These are phyloP conservation scores for Scleroderma citrinum DNA, from an alignment of 768 basidiomycete species.

Conservation along the genomic window DNA sequence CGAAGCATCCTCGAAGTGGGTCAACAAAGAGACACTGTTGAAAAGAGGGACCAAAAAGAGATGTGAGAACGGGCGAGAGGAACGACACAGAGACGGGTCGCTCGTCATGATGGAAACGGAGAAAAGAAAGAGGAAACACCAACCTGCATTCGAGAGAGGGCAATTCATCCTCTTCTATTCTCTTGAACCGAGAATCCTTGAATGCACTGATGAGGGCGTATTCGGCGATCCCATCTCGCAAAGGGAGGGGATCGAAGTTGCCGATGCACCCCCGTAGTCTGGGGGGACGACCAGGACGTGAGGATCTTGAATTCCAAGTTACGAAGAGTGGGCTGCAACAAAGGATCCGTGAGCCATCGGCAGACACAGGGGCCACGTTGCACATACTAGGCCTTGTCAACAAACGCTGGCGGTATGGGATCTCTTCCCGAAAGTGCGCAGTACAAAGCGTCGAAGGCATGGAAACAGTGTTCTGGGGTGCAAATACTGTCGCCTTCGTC, in stretches of 20 bases:
- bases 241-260: constrained; percentile 72
- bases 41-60: not conserved
- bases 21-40: constrained; percentile 82
- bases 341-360: constrained; percentile 8
- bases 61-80: not conserved
- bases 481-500: constrained; percentile 42
- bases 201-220: constrained; percentile 93
- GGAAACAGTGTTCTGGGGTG: constrained; percentile 69
- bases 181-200: constrained; percentile 79
- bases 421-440: constrained; percentile 55
- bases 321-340: constrained; percentile 81
- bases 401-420: constrained; percentile 58
- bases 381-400: constrained; percentile 74
- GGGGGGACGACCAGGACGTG: constrained; percentile 51
- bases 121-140: constrained; percentile 25
- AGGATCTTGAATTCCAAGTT: constrained; percentile 82
- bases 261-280: constrained; percentile 92
- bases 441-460: constrained; percentile 77
- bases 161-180: constrained; percentile 73
- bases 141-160: constrained; percentile 82
- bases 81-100: not conserved
- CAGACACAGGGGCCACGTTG: not conserved
- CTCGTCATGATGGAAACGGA: not conserved
- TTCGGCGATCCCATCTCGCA: constrained; percentile 75
- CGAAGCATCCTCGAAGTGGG: constrained; percentile 80